A percentile compares a stretch with the other conserved stretches of the same genome.
Conservation (phyloP, 2,329 filamentous ascomycete genomes). For the Lecanicillium sp. region DNA sequence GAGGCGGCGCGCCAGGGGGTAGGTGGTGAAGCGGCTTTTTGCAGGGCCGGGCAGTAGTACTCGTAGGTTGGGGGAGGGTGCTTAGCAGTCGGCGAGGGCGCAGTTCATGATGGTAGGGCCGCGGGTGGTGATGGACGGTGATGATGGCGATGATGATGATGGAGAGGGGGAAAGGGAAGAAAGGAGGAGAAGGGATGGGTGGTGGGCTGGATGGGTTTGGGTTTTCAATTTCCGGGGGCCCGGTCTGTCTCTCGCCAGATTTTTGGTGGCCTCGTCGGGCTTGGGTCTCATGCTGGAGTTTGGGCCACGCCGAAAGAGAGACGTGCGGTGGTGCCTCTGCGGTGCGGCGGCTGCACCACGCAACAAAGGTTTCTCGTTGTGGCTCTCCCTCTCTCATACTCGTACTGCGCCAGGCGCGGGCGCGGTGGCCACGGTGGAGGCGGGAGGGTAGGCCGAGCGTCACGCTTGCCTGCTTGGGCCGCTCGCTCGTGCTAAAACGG, state of each 20-base stretch:
- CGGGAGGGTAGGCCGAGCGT: too few species aligned
- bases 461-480: too few species aligned
- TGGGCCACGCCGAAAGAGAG: slow-evolving; percentile 22
- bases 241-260: slow-evolving; percentile 25
- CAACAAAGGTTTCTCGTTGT: slow-evolving; percentile 15
- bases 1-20: background rate
- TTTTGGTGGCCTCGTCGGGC: slow-evolving; percentile 22
- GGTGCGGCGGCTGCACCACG: slow-evolving; percentile 28
- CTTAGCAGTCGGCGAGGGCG: slow-evolving; percentile 5
- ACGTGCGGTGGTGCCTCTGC: too few species aligned
- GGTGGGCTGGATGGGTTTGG: too few species aligned
- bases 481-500: too few species aligned
- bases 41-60: slow-evolving; percentile 9
- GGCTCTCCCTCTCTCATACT: too few species aligned
- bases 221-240: slow-evolving; percentile 23
- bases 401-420: too few species aligned
- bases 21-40: slow-evolving; percentile 1
- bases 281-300: slow-evolving; percentile 33
- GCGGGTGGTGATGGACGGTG: slow-evolving; percentile 10
- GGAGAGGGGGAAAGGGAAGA: slow-evolving; percentile 13
- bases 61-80: slow-evolving; percentile 10
- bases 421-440: too few species aligned
- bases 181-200: slow-evolving; percentile 12
- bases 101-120: slow-evolving; percentile 9
- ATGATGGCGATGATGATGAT: slow-evolving; percentile 11